Base-by-base conservation (phyloP, 768 basidiomycete genomes). In the Boletus sensibilis region DNA sequence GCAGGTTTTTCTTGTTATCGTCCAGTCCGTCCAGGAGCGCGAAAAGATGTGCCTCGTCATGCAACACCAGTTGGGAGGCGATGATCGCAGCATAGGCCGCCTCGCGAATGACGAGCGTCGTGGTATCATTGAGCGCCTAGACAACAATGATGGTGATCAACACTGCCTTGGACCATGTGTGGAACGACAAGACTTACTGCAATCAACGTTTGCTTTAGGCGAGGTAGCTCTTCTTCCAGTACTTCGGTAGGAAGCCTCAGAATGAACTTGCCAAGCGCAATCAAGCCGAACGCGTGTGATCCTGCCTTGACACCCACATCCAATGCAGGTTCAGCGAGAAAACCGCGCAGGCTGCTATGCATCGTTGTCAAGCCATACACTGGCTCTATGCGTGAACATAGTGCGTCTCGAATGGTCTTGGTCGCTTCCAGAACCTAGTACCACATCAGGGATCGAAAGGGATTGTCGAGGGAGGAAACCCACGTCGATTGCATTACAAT, bases 1-100 rank as follows among this genome's bases (percentile, higher is more conserved):
- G 76, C 18, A 94, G 76, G 67, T 94, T 93, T 78, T 92, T 93
- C 79, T 94, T 92, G 64, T 91, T 90, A 57, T 92, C 88, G n/a
- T 90, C 84, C 40, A 94, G 77, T 6, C 88, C 89, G 55, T 91
- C 89, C 43, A 94, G 75, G 18, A 94, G 81, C 37, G 83, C 76
- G 63, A 94, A 94, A 1, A 94, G 76, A 61, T 92, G 90, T 0
- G 85, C 84, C 67, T 94, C 92, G 65, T 94, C 92, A 25, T 84
- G 82, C 39, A 94, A 75, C 53, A 93, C 85, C 33, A 92, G 76
- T 63, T 94, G 92, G 0, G 90, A 88, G 14, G 92, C 87, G 58
- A 92, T 90, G 65, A 92, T 91, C 14, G 83, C 79, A 2, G 87
- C 86, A 3, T 92, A 90, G 3, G 90, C 90, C 0, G 90, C 86